Conservation (phyloP, 768 basidiomycete species). For the Tricholoma saponaceum region DNA sequence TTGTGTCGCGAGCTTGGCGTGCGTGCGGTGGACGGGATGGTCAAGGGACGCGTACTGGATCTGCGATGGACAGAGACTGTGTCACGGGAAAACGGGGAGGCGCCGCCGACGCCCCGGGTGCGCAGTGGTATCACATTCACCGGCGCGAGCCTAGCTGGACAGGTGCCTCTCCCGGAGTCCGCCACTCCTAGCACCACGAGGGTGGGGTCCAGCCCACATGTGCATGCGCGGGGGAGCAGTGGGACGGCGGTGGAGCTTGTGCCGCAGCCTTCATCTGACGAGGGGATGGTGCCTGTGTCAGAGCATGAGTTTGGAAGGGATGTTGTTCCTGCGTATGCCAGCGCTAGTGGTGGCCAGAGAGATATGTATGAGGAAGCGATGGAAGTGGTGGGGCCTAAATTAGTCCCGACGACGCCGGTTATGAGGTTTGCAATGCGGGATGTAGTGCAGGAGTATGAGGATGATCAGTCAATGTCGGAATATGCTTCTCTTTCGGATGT, state of each 20-base stretch:
- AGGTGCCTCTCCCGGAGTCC: background rate
- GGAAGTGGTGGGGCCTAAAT: conserved; percentile 68
- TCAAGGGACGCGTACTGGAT: conserved; percentile 71
- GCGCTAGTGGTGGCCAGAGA: conserved; percentile 14
- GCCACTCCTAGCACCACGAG: background rate
- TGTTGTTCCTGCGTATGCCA: background rate
- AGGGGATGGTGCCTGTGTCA: conserved; percentile 30
- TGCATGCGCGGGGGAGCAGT: conserved; percentile 28
- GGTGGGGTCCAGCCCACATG: conserved; percentile 9
- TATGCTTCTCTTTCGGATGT: conserved; percentile 77
- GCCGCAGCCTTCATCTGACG: conserved; percentile 20
- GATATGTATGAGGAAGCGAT: conserved; percentile 48
- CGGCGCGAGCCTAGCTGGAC: background rate
- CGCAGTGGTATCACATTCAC: conserved; percentile 16
- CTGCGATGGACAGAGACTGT: conserved; percentile 74
- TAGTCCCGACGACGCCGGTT: conserved; percentile 75
- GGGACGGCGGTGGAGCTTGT: conserved; percentile 36
- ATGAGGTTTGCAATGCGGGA: conserved; percentile 83
- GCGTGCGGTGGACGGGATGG: conserved; percentile 80
- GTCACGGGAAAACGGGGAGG: conserved; percentile 46
- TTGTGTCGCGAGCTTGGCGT: conserved; percentile 84
- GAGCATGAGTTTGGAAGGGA: conserved; percentile 32
- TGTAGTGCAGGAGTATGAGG: conserved; percentile 80
- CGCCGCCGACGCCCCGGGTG: conserved; percentile 12
- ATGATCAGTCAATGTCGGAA: conserved; percentile 69